A percentile compares a stretch with the other conserved stretches of the same genome.
phyloP scores from a whole-genome alignment of 2,329 filamentous ascomycete species.

The Mariannaea elegans region DNA sequence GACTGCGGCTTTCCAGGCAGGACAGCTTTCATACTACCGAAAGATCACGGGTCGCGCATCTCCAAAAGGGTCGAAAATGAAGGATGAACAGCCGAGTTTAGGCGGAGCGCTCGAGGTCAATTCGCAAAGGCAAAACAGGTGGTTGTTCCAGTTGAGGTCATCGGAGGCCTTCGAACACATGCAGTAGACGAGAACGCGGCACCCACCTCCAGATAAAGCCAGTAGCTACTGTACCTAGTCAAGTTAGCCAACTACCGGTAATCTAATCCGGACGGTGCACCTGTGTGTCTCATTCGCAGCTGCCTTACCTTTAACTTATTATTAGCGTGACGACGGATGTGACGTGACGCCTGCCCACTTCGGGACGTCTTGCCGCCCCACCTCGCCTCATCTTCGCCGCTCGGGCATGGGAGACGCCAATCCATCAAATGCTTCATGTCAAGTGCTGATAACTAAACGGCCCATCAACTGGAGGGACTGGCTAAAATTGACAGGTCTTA shows the following conservation, averaged over 20 bases:
- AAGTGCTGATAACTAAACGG: too few species aligned
- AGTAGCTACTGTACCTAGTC: neutral
- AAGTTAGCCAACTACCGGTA: too few species aligned
- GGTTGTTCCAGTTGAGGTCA: slow-evolving; percentile 23
- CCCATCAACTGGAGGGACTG: too few species aligned
- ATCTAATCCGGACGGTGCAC: too few species aligned
- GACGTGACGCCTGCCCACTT: neutral
- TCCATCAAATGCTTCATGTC: too few species aligned
- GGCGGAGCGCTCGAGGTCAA: slow-evolving; percentile 4
- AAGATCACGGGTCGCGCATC: slow-evolving; percentile 32
- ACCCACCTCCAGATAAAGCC: neutral
- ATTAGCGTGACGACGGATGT: neutral
- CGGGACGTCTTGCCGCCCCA: too few species aligned
- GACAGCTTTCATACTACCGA: slow-evolving; percentile 76
- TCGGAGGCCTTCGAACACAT: slow-evolving; percentile 22
- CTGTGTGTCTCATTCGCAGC: neutral
- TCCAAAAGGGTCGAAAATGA: slow-evolving; percentile 18
- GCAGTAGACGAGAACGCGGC: slow-evolving; percentile 26
- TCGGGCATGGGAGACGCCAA: too few species aligned
- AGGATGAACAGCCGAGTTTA: slow-evolving; percentile 10
- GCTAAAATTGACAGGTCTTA: too few species aligned
- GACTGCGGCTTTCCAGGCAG: slow-evolving; percentile 81
- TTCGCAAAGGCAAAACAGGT: neutral
- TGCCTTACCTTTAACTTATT: neutral
- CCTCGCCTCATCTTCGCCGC: too few species aligned